These are phyloP conservation scores for Elymus sibiricus DNA, from an alignment of 176 grass and related monocot species.

Conservation along the genomic window DNA sequence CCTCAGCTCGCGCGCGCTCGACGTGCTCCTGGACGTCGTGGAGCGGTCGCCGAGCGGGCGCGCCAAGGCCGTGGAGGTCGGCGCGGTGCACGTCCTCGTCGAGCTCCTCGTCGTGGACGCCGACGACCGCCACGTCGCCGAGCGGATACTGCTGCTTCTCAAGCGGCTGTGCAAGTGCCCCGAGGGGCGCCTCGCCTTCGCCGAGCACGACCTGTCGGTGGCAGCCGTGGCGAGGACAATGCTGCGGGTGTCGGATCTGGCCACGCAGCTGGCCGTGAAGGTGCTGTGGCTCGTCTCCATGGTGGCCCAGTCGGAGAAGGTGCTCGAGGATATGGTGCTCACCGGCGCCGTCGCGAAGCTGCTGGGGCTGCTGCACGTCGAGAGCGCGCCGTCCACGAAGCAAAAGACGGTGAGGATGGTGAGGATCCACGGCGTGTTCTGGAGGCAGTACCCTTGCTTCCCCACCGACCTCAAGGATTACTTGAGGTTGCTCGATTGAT, in stretches of 20 bases:
- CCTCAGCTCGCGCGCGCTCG: conserved; percentile 74
- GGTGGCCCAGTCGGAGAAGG: conserved; percentile 51
- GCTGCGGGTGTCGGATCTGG: conserved; percentile 67
- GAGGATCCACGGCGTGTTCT: conserved; percentile 48
- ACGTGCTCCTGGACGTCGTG: conserved; percentile 56
- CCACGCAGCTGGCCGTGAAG: conserved; percentile 69
- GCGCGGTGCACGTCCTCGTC: conserved; percentile 64
- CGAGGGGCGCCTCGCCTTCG: conserved; percentile 68
- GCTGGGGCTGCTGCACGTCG: conserved; percentile 63
- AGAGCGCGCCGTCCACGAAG: conserved; percentile 55
- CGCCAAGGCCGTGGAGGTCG: conserved; percentile 54
- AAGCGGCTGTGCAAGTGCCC: conserved; percentile 72
- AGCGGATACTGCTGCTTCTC: conserved; percentile 68
- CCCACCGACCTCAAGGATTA: conserved; percentile 56
- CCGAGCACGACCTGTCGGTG: conserved; percentile 62
- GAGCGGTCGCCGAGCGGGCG: conserved; percentile 32
- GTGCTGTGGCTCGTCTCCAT: conserved; percentile 67
- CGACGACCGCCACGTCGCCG: conserved; percentile 37
- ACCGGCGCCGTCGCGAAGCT: conserved; percentile 66
- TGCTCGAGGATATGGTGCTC: conserved; percentile 70
- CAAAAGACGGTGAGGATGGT: conserved; percentile 68
- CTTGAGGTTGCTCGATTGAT: conserved; percentile 42
- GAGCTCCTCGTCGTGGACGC: conserved; percentile 77
- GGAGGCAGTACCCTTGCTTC: conserved; percentile 75
- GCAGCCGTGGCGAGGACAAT: conserved; percentile 59